Evolutionary conservation across 2,329 filamentous ascomycete species (phyloP), one percentile per base, ranked within the genome.

Genomic region (Ophiostoma populinum): DNA sequence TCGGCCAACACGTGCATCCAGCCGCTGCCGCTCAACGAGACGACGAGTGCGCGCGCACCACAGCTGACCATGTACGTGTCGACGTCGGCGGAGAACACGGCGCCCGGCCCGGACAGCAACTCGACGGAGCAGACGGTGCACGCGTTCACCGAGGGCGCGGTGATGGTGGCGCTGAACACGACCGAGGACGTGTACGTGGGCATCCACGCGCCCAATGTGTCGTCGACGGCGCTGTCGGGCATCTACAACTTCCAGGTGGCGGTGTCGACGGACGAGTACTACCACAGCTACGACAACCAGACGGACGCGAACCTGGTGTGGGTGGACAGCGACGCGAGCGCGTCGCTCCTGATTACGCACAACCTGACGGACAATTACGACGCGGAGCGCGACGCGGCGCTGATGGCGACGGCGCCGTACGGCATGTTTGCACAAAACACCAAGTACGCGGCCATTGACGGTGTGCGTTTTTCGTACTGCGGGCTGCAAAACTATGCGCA

Each of bases 1-100:
- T 85, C 85, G 2, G 73, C 85, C 28, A 95, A 85, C 45, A 86
- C 81, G 1, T 98, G 90, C 54, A 55, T 70, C 18, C 83, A 92
- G 47, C 90, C 87, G 10, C 51, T 55, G 15, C 60, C 64, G 26
- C 68, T 56, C 7, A 58, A 36, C n/a, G 18, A 25, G 3, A 57
- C 59, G 17, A 60, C 56, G 1, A 48, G 48, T 3, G 47, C 56
- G 34, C 53, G 56, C 11, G 68, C 80, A 10, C 77, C 80, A 1
- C 85, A 92, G 47, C 65, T 95, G 34, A 68, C 69, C 10, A 58
- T 95, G 8, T 92, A 79, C 48, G 62, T 93, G 32, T 92, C 85
- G 3, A 72, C 61, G 13, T 70, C 71, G 3, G 48, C 61, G 2
- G 58, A 62, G 10, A 80, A 85, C 47, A 63, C 69, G 34, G 61